Evolutionary conservation across 1,139 yeast species (phyloP).

Genomic region (Nakaseomyces delphensis): DNA sequence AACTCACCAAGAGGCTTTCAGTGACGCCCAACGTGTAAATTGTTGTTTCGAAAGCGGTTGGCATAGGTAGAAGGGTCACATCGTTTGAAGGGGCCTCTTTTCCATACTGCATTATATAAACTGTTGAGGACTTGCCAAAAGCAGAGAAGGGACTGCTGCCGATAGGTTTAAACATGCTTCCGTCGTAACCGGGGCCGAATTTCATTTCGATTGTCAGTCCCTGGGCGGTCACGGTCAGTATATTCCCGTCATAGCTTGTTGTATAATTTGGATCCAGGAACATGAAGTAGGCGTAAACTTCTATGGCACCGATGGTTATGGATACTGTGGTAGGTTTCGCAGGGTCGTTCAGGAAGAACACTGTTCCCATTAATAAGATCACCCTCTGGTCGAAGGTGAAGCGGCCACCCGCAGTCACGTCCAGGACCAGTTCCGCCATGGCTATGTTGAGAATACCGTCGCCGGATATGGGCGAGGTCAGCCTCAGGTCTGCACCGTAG

Average conservation of each 20-base stretch:
- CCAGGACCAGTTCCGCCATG: neutral
- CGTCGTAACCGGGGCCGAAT: conserved; percentile 1
- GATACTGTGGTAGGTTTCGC: neutral
- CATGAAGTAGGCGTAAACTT: neutral
- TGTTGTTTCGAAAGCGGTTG: neutral
- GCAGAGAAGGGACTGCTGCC: neutral
- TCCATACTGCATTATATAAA: neutral
- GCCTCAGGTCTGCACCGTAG: neutral
- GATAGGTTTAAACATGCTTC: neutral
- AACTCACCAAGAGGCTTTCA: no score
- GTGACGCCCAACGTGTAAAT: neutral
- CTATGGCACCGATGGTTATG: neutral
- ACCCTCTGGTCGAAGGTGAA: neutral
- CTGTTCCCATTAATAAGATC: neutral
- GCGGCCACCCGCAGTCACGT: neutral
- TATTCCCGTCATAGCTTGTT: neutral
- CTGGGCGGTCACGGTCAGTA: neutral
- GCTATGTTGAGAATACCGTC: neutral
- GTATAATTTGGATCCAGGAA: neutral
- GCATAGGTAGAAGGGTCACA: neutral
- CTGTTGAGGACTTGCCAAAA: neutral
- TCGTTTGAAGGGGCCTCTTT: neutral
- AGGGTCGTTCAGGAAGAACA: neutral
- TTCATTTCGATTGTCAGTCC: neutral
- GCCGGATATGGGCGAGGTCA: neutral